A percentile compares a stretch with the other conserved stretches of the same genome.
Conservation (phyloP, 805 yeast genomes). For the Metschnikowia orientalis region DNA sequence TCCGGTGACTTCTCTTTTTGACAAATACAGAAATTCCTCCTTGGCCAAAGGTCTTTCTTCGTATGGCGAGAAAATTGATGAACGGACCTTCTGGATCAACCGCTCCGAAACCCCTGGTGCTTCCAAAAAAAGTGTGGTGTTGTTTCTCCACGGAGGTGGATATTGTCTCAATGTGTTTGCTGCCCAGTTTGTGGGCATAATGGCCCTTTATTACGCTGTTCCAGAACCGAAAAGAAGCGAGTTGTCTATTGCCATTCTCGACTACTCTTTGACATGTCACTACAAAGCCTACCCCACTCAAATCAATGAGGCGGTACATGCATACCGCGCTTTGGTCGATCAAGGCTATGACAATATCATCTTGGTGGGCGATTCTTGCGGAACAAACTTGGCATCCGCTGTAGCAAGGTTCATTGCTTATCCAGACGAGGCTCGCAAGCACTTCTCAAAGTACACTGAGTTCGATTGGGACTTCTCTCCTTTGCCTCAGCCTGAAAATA, state of each 20-base stretch:
- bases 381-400: conserved; percentile 15
- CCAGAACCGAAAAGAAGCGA: conserved; percentile 14
- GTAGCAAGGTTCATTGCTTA: conserved; percentile 23
- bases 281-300: conserved; percentile 24
- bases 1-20: conserved; percentile 21
- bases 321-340: conserved; percentile 14
- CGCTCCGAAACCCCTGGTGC: conserved; percentile 3
- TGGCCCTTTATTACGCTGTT: conserved; percentile 21
- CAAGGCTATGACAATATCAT: conserved; percentile 13
- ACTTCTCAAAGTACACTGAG: conserved; percentile 20
- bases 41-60: conserved; percentile 11
- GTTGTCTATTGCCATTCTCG: conserved; percentile 20
- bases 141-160: conserved; percentile 28
- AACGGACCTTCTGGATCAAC: conserved; percentile 16
- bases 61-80: conserved; percentile 15
- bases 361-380: conserved; percentile 15
- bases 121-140: conserved; percentile 16
- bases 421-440: conserved; percentile 26
- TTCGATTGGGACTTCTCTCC: conserved; percentile 18
- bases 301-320: conserved; percentile 19
- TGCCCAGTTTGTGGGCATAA: conserved; percentile 22
- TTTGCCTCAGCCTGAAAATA: conserved; percentile 27
- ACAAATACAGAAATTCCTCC: conserved; percentile 12
- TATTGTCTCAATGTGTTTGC: conserved; percentile 21
- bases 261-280: conserved; percentile 23